Evolutionary conservation across 106 monocot species (phyloP), one percentile per base, ranked within the genome.

Genomic region (Xerophyta viscosa): DNA sequence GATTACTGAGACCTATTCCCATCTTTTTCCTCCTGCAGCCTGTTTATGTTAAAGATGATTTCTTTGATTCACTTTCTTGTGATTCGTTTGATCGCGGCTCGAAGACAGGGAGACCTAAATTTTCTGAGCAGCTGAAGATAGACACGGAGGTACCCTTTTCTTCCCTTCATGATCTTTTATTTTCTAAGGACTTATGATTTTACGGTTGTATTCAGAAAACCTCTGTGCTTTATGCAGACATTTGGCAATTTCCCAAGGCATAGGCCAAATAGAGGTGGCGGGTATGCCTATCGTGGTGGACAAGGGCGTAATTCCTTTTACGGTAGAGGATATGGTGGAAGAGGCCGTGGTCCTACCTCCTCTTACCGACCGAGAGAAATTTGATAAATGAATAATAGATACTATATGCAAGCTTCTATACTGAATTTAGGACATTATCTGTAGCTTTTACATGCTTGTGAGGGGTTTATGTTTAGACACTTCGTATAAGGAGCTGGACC

Each of bases 61-160:
- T 93, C 68, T 93, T 93, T 43, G 93, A 93, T 62, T 77, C 80
- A 17, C 67, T 93, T 15, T 96, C 96, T 4, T 83, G 67, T 41
- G 72, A 76, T 41, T 41, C 84, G 26, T 75, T 76, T 24, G 76
- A 81, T 55, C 72, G 54, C 46, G 77, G 77, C 39, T 23, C 26
- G 8, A 51, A 66, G 54, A 75, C 63, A 53, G 84, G 80, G 54
- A 64, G 84, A 48, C 47, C 72, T 18, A 87, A 31, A 9, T 71
- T 56, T 20, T 66, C 76, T 6, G 77, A 71, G 49, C 60, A 54
- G 33, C 8, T 66, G 31, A 77, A 61, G 31, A 45, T 61, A 24
- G 71, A 77, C 31, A 71, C 61, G 22, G 66, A 77, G 61, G 77
- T 77, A 39, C 39, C 15, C 13, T 39, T 39, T 8, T 15, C 6